Evolutionary conservation across 352 stramenopile genomes (phyloP), one percentile per base, ranked within the genome.

Genomic region (Globisporangium radiosum): DNA sequence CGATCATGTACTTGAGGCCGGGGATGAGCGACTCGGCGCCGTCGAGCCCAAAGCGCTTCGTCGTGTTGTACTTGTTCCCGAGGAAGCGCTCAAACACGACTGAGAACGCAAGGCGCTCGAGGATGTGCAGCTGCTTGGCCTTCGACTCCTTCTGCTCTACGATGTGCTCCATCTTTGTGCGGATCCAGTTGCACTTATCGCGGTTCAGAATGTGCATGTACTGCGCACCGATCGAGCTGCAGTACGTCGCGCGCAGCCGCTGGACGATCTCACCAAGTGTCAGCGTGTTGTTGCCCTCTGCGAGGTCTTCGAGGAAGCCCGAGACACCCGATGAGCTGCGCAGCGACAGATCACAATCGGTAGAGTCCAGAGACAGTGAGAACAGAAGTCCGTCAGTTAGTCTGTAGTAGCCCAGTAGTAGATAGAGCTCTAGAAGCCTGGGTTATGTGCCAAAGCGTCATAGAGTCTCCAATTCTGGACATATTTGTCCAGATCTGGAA

Each of bases 31-130:
- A 91, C 76, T 99, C 95, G 55, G 88, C 91, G 47, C 97, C 97
- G 72, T 99, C 97, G 19, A 99, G 77, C 52, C 96, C 96, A 72
- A 99, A 99, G 50, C 96, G 85, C 72, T 99, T 99, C 47, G 94
- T 97, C 25, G 96, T 99, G 79, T 99, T 99, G 81, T 98, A 99
- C 76, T 99, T 99, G 67, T 98, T 95, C 47, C 87, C 91, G 33
- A 99, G 71, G 73, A 99, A 99, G 57, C 83, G 96, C 75, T 99
- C 97, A 78, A 99, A 99, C n/a, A 96, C 96, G 62, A 99, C 96
- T 9, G 96, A 97, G 74, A 97, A 99, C 54, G 93, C 95, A 14
- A 99, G 70, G n/a, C 96, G 87, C 68, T 99, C 96, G 52, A 97
- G 91, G 68, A 99, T 98, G 74, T 99, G 94, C 58, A 97, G 70